These are phyloP conservation scores for Fusarium bactridioides DNA, from an alignment of 2,329 filamentous ascomycete species.

Conservation along the genomic window DNA sequence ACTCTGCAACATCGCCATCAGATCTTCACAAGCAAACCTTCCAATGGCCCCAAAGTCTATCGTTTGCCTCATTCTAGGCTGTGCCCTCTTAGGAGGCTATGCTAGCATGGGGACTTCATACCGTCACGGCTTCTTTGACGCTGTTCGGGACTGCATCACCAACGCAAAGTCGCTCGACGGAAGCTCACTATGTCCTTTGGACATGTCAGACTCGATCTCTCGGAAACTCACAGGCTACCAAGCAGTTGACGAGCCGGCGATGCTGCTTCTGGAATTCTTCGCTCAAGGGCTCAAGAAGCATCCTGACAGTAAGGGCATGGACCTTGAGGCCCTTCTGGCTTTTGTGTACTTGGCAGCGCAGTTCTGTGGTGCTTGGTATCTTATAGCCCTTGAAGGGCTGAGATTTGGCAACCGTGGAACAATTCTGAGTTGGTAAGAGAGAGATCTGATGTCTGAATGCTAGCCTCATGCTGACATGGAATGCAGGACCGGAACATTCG, in stretches of 20 bases:
- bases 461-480: background rate
- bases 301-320: background rate
- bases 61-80: constrained; percentile 17
- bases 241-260: constrained; percentile 4
- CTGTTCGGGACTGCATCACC: constrained; percentile 5
- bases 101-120: constrained; percentile 26
- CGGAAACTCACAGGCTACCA: background rate
- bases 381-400: constrained; percentile 28
- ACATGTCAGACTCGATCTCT: constrained; percentile 13
- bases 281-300: constrained; percentile 22
- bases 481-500: constrained; percentile 30
- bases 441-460: background rate
- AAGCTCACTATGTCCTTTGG: constrained; percentile 1
- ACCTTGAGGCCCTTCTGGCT: constrained; percentile 22
- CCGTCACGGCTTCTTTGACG: constrained; percentile 29
- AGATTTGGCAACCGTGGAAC: constrained; percentile 23
- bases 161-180: background rate
- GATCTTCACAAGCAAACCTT: background rate
- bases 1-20: background rate
- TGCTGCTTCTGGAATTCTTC: constrained; percentile 30
- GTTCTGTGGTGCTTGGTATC: constrained; percentile 34
- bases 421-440: constrained; percentile 25
- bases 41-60: background rate
- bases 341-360: constrained; percentile 33
- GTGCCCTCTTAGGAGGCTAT: constrained; percentile 31